Base-by-base conservation (phyloP, 2,329 filamentous ascomycete genomes). In the Macrophomina phaseolina region DNA sequence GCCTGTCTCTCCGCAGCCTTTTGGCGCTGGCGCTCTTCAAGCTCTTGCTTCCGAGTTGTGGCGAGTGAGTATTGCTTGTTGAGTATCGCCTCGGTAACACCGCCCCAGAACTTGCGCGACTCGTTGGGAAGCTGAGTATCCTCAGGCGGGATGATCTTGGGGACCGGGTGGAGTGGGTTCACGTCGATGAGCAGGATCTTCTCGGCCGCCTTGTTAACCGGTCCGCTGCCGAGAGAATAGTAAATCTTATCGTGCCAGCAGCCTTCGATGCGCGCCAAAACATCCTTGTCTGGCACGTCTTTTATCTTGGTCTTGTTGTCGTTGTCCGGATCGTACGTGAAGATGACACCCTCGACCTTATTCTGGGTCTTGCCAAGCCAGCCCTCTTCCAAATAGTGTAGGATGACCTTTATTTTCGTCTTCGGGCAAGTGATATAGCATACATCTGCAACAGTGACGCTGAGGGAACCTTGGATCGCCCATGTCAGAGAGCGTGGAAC, bases 311-410 rank as follows among this genome's bases (percentile, higher is more conserved):
- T 88, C 78, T 90, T 92, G 76, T 87, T 87, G 77, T 98, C 94
- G 67, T 94, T 94, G 28, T 92, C 88, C 0, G 93, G 91, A 74
- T 97, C 91, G 72, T 97, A 97, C 60, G 87, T 90, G 85, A 97
- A 99, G 65, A 98, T 86, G 65, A 97, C 88, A 18, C 95, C 95
- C 68, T 96, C 89, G 42, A 99, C 90, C 75, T 91, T 93, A 80
- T 98, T 97, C 72, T 96, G 94, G 23, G 92, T 88, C 71, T 92
- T 92, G 55, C 94, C 92, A 36, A 98, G 85, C 94, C 95, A 99
- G 60, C 94, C 93, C 73, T 98, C 94, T 74, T 98, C 94, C 65
- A 94, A 83, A 77, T 99, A 99, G 73, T 96, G 90, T 55, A 99
- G 81, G 69, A 99, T 97, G 18, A 90, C 91, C 82, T 98, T 98